Evolutionary conservation across 2,329 filamentous ascomycete genomes (phyloP), one percentile per base, ranked within the genome.

Genomic region (Dactylonectria macrodidyma): DNA sequence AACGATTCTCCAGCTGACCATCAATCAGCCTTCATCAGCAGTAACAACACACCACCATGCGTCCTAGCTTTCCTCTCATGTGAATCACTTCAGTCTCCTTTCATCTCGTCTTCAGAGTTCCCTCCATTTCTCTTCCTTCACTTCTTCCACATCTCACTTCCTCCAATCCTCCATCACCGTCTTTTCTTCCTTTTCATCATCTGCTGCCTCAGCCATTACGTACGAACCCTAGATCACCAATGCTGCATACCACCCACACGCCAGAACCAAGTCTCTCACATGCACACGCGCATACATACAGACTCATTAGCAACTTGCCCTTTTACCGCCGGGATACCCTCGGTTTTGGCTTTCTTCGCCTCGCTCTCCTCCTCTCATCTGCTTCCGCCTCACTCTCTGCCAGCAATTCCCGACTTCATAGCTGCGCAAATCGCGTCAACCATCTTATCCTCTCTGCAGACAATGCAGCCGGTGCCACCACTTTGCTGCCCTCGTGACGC

Each of bases 21-120:
- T 59, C 55, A 33, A 46, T 2, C 22, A 58, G 16, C 34, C 26
- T 19, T 26, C 12, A 57, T 56, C 41, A 56, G 50, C 24, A 38
- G 44, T 50, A 50, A 38, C 51, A 58, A 59, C 48, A 59, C 48
- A 59, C 48, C 26, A 24, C 19, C 33, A 9, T 54, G 47, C 55
- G 48, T 41, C 22, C n/a, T 19, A 48, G 14, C 50, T 36, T 5
- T 30, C 24, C 59, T 30, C 34, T 30, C 3, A 11, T 19, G 22
- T n/a, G 14, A 54, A 33, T 14, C n/a, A 38, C 24, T 62, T 56
- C 68, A 64, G 52, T 71, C 59, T 72, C 46, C 36, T 57, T 30
- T n/a, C 19, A 19, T 26, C 11, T 6, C 5, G 26, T 52, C 11
- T 4, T 19, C 16, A 6, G 33, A 3, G 34, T 12, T 55, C 24